phyloP scores from a whole-genome alignment of 2,329 filamentous ascomycete species.

The Neopestalotiopsis sp. region DNA sequence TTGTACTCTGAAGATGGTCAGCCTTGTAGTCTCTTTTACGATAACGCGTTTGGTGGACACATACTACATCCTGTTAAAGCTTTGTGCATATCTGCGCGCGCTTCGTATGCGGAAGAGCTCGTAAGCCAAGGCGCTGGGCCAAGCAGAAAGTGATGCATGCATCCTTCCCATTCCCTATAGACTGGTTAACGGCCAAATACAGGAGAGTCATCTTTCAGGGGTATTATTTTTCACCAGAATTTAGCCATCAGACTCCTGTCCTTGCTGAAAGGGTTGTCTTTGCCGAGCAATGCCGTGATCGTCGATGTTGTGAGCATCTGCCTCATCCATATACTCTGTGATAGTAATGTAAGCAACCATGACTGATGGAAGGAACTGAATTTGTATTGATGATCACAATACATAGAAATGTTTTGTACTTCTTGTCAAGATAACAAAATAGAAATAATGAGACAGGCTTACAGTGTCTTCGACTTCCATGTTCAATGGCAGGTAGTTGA shows the following conservation, averaged over 20 bases:
- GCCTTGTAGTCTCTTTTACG: neutral
- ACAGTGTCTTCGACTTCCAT: conserved; percentile 14
- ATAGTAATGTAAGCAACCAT: too few species aligned
- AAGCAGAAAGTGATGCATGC: neutral
- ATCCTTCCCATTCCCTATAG: neutral
- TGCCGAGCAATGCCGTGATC: neutral
- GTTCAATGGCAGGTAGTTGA: conserved; percentile 1
- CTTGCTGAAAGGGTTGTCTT: neutral
- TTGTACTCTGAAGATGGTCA: neutral
- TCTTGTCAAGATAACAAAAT: neutral
- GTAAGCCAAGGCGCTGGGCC: conserved; percentile 5
- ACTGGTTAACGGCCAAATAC: neutral
- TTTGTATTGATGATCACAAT: neutral
- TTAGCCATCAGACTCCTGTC: neutral
- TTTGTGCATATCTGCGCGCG: conserved; percentile 8
- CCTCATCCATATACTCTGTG: neutral
- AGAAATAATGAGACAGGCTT: neutral
- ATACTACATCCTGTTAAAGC: conserved; percentile 15
- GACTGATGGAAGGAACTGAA: neutral
- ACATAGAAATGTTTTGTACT: neutral
- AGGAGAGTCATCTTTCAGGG: neutral
- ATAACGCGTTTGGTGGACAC: neutral
- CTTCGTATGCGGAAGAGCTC: neutral
- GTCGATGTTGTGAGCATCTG: neutral
- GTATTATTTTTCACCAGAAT: neutral